These are phyloP conservation scores for Vanrija pseudolonga DNA, from an alignment of 1,284 basidiomycete genomes.

Conservation along the genomic window DNA sequence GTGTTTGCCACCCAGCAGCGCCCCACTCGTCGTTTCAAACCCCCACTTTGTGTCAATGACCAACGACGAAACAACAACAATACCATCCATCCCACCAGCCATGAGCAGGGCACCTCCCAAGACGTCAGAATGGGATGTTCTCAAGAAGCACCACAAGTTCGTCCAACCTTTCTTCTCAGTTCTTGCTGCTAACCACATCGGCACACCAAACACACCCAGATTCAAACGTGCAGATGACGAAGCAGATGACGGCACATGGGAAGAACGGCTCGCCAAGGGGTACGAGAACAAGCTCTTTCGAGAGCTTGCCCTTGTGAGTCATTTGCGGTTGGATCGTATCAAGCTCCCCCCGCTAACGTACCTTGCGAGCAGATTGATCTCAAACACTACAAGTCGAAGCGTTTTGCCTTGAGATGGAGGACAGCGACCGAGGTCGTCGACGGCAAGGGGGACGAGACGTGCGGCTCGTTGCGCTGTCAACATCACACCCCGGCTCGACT, in stretches of 20 bases:
- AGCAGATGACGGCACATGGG: slow-evolving; percentile 56
- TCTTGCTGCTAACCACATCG: not conserved
- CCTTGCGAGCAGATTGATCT: slow-evolving; percentile 61
- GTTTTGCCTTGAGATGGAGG: slow-evolving; percentile 86
- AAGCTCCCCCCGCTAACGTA: not conserved
- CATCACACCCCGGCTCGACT: slow-evolving; percentile 54
- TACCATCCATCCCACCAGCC: too few relatives aligned
- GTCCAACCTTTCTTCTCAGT: not conserved
- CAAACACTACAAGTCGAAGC: slow-evolving; percentile 90
- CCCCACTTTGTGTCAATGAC: too few relatives aligned
- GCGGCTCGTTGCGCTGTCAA: slow-evolving; percentile 77
- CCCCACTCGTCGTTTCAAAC: too few relatives aligned
- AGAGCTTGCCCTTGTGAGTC: slow-evolving; percentile 68
- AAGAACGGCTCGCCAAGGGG: slow-evolving; percentile 75
- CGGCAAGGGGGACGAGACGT: slow-evolving; percentile 76
- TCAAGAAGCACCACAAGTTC: slow-evolving; percentile 51
- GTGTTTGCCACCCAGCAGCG: too few relatives aligned
- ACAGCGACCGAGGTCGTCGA: slow-evolving; percentile 82
- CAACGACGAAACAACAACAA: too few relatives aligned
- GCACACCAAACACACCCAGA: slow-evolving; percentile 53
- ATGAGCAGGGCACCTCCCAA: not conserved
- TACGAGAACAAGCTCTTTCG: slow-evolving; percentile 83
- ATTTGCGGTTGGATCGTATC: too few relatives aligned
- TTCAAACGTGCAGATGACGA: slow-evolving; percentile 71
- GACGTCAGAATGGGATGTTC: slow-evolving; percentile 50